Evolutionary conservation across 2,329 filamentous ascomycete genomes (phyloP).

Genomic region (Xylaria multiplex): DNA sequence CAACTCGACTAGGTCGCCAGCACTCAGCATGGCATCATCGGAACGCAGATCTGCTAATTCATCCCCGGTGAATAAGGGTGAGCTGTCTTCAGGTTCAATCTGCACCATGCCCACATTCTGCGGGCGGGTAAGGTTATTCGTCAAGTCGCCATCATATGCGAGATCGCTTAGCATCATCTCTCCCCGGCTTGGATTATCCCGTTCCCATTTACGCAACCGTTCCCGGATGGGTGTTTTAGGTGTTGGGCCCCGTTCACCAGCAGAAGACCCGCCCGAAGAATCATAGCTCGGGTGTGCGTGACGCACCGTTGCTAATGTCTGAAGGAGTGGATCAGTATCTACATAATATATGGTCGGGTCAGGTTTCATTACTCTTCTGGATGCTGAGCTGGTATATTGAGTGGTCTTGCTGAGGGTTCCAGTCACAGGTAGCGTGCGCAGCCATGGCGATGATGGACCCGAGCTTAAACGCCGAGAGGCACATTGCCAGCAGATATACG

Average conservation of each 20-base stretch:
- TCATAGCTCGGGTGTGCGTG: constrained; percentile 29
- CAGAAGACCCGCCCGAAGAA: constrained; percentile 14
- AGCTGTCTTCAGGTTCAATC: constrained; percentile 44
- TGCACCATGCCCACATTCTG: constrained; percentile 47
- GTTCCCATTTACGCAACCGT: constrained; percentile 55
- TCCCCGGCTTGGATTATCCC: constrained; percentile 48
- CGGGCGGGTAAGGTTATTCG: constrained; percentile 52
- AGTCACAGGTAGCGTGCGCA: constrained; percentile 28
- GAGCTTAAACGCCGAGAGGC: constrained; percentile 35
- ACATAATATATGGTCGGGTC: background rate
- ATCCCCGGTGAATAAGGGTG: constrained; percentile 51
- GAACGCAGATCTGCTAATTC: constrained; percentile 52
- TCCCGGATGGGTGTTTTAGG: constrained; percentile 51
- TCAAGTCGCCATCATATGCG: constrained; percentile 43
- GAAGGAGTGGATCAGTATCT: constrained; percentile 29
- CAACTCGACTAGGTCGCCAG: constrained; percentile 65
- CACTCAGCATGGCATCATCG: constrained; percentile 46
- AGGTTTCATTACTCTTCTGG: constrained; percentile 42
- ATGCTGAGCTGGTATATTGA: constrained; percentile 22
- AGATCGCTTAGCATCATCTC: constrained; percentile 46
- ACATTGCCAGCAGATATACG: constrained; percentile 50
- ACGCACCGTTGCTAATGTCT: constrained; percentile 46
- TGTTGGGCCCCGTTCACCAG: constrained; percentile 12
- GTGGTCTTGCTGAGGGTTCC: constrained; percentile 24
- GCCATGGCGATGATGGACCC: constrained; percentile 24